Conservation (phyloP, 139 green algal genomes). For the Chlorella vulgaris region DNA sequence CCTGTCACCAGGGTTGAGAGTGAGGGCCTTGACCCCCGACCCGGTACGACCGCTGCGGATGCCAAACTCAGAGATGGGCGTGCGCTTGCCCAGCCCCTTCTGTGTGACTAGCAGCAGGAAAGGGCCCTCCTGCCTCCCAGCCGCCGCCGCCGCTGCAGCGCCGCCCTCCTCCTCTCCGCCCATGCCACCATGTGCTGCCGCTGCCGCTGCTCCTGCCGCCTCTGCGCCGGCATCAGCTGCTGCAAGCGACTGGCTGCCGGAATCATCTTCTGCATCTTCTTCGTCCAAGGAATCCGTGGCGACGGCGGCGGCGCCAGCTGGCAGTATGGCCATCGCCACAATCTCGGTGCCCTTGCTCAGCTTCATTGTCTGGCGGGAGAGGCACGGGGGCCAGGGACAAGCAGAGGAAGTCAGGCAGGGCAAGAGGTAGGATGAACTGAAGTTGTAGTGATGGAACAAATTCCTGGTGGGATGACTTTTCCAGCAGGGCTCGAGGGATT, state of each 20-base stretch:
- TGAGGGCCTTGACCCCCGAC: constrained; percentile 36
- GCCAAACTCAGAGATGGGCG: constrained; percentile 47
- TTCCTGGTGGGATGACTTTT: too few relatives aligned
- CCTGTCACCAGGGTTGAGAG: constrained; percentile 43
- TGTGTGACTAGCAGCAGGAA: constrained; percentile 39
- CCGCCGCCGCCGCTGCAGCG: neutral
- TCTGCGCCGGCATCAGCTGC: neutral
- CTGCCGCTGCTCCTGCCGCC: neutral
- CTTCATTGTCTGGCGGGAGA: neutral
- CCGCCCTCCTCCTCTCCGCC: neutral
- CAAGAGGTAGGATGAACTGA: neutral
- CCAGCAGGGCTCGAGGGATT: too few relatives aligned
- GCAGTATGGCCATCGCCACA: constrained; percentile 21
- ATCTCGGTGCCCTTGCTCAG: neutral
- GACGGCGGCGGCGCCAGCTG: neutral
- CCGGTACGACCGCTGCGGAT: constrained; percentile 32
- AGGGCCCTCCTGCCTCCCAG: neutral
- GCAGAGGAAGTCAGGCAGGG: neutral
- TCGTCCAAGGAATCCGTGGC: neutral
- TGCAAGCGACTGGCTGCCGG: neutral
- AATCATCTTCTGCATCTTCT: neutral
- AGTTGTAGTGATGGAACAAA: too few relatives aligned
- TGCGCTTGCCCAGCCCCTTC: constrained; percentile 47
- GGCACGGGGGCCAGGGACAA: neutral
- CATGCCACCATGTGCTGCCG: neutral